Percentiles rank a stretch among this genome's conserved stretches.
Evolutionary conservation across 2,329 filamentous ascomycete genomes (phyloP).

Genomic region (Colletotrichum tofieldiae): DNA sequence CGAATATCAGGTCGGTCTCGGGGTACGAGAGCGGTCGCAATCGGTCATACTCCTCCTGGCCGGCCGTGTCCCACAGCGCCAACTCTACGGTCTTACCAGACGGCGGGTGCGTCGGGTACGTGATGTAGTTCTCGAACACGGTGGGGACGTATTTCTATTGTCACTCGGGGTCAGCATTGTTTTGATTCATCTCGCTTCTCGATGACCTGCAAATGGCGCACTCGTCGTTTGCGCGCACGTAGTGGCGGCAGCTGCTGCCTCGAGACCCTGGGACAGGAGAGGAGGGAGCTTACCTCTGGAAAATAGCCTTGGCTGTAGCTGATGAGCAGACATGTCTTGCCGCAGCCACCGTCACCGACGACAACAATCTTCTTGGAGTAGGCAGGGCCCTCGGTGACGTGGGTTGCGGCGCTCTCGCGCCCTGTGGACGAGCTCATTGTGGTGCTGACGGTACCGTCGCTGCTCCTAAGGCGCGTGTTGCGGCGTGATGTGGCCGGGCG

Average conservation of each 20-base stretch:
- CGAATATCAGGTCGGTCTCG: conserved; percentile 97
- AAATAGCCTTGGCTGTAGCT: conserved; percentile 99
- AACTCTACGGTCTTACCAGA: conserved; percentile 96
- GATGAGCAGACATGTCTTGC: conserved; percentile 98
- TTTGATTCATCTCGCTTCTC: conserved; percentile 20
- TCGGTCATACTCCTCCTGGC: conserved; percentile 98
- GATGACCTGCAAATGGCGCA: background rate
- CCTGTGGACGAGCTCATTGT: conserved; percentile 83
- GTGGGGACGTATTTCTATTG: conserved; percentile 98
- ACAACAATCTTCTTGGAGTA: conserved; percentile 99
- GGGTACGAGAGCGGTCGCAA: conserved; percentile 96
- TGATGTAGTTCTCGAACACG: conserved; percentile 99
- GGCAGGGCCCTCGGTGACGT: conserved; percentile 89
- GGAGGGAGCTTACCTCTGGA: conserved; percentile 80
- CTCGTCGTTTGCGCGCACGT: too few relatives aligned
- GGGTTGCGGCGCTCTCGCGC: conserved; percentile 84
- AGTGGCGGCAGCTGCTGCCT: background rate
- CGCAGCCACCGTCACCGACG: conserved; percentile 96
- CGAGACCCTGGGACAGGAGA: background rate
- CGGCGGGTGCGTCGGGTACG: conserved; percentile 89
- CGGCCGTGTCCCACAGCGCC: conserved; percentile 97
- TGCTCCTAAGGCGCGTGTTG: conserved; percentile 76
- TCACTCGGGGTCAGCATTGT: conserved; percentile 32
- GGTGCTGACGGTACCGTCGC: conserved; percentile 92
- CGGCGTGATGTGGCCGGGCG: conserved; percentile 52